Evolutionary conservation across 345 rosid genomes (phyloP), one percentile per base, ranked within the genome.

Genomic region (Murraya koenigii): DNA sequence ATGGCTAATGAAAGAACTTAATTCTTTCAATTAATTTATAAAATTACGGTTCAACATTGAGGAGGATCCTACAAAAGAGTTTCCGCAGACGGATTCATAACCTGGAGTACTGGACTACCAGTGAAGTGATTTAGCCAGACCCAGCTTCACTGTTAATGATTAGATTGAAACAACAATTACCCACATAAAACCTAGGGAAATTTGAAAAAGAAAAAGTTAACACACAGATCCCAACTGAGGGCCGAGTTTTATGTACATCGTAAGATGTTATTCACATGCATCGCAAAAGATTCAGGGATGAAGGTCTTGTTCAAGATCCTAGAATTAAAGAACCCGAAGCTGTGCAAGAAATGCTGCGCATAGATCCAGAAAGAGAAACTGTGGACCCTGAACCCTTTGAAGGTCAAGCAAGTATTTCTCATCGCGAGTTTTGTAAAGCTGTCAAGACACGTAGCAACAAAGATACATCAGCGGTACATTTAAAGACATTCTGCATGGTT

Each of bases 331-430:
- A 63, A 95, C 91, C 58, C 93, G 92, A 22, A 95, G 95, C 84
- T 90, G 94, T 1, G 95, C 87, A 60, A 95, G 96, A 78, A 95
- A 95, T 33, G 92, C 92, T 2, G 99, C 97, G 33, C 99, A 95
- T 54, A 95, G 94, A 82, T 95, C 99, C 86, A 95, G 82, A 84
- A 95, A 93, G 20, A 95, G 91, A 80, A 95, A 82, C 81, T 95
- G 97, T 20, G 96, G 95, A 28, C 99, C 99, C 23, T 84, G 88
- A 65, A 95, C 87, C 83, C 96, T 84, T 83, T 89, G 99, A 23
- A 95, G 90, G 81, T 95, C 98, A 14, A 93, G 89, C 82, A 95
- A 82, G 85, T 95, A 93, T 81, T 91, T 93, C 80, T 95, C 99
- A 41, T 90, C 93, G 0, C 90, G 90, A 3, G 96, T 90, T 90